A percentile compares a stretch with the other conserved stretches of the same genome.
Evolutionary conservation across 345 rosid species (phyloP).

Genomic region (thale cress (Arabidopsis thaliana)): TAIR10.1 NC_003075.7:7198001-7198500

Average conservation of each 20-base stretch:
- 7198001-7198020: slow-evolving; percentile 24
- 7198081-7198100: slow-evolving; percentile 31
- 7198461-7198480: slow-evolving; percentile 37
- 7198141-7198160: slow-evolving; percentile 36
- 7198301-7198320: slow-evolving; percentile 44
- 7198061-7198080: slow-evolving; percentile 1
- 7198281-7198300: slow-evolving; percentile 41
- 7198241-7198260: slow-evolving; percentile 41
- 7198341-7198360: slow-evolving; percentile 35
- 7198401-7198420: slow-evolving; percentile 32
- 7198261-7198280: slow-evolving; percentile 32
- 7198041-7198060: background rate
- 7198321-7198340: slow-evolving; percentile 38
- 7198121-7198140: slow-evolving; percentile 33
- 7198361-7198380: slow-evolving; percentile 35
- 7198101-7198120: slow-evolving; percentile 41
- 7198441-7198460: slow-evolving; percentile 38
- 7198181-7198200: slow-evolving; percentile 44
- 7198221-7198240: slow-evolving; percentile 35
- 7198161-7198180: slow-evolving; percentile 45
- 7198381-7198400: slow-evolving; percentile 42
- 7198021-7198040: background rate
- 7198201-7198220: slow-evolving; percentile 22
- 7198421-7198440: background rate
- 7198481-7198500: slow-evolving; percentile 31